Conservation (phyloP, 2,329 filamentous ascomycete genomes). For the Exophiala sp. region DNA sequence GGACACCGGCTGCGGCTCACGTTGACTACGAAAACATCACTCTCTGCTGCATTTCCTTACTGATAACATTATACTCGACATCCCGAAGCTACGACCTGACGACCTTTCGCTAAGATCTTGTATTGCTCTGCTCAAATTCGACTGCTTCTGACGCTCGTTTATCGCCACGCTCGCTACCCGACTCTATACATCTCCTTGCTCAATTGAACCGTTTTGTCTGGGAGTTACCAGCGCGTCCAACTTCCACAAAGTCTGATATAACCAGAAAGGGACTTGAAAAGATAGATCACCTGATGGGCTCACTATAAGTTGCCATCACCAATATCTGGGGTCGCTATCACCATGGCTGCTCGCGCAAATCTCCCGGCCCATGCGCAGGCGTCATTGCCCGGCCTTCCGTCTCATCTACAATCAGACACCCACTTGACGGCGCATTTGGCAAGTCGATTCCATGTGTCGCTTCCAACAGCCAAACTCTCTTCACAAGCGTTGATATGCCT, state of each 20-base stretch:
- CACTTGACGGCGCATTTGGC: slow-evolving; percentile 50
- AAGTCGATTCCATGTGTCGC: slow-evolving; percentile 76
- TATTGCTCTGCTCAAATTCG: slow-evolving; percentile 3
- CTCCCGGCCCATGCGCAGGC: slow-evolving; percentile 67
- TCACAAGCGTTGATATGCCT: slow-evolving; percentile 88
- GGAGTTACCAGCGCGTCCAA: too few relatives aligned
- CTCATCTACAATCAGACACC: slow-evolving; percentile 57
- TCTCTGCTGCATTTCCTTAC: too few relatives aligned
- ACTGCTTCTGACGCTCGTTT: slow-evolving; percentile 5
- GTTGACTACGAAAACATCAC: too few relatives aligned
- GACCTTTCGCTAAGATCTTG: slow-evolving; percentile 13
- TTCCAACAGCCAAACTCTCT: slow-evolving; percentile 83
- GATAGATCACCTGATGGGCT: too few relatives aligned
- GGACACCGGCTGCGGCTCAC: too few relatives aligned
- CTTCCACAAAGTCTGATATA: too few relatives aligned
- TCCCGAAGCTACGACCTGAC: slow-evolving; percentile 14
- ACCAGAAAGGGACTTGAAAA: too few relatives aligned
- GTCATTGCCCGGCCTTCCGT: slow-evolving; percentile 81
- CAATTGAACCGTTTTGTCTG: too few relatives aligned
- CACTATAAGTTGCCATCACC: too few relatives aligned
- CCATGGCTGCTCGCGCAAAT: slow-evolving; percentile 43
- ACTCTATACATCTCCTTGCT: too few relatives aligned
- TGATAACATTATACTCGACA: too few relatives aligned
- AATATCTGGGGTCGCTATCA: slow-evolving; percentile 9
- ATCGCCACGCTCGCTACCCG: neutral